Evolutionary conservation across 2,329 filamentous ascomycete genomes (phyloP).

Genomic region (Chrysosporium keratinophilum): DNA sequence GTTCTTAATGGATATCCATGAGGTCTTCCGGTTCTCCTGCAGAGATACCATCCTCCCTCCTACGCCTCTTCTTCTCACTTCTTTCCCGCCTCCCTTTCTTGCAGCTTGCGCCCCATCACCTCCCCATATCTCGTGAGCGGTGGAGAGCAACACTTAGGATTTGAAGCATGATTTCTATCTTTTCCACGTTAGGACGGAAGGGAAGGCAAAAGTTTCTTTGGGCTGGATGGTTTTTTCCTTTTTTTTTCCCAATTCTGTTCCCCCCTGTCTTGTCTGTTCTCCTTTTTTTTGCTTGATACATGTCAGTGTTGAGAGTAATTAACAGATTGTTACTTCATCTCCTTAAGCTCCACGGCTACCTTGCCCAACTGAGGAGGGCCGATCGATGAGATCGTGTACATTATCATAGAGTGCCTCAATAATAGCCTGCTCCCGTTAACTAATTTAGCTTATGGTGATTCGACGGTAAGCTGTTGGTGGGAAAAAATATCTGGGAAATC

Average conservation of each 20-base stretch:
- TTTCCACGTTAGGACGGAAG: conserved; percentile 13
- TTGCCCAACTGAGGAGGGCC: not conserved
- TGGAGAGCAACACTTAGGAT: conserved; percentile 7
- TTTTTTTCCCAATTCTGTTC: not conserved
- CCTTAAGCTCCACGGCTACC: not conserved
- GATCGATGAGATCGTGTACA: not conserved
- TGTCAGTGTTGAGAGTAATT: conserved; percentile 11
- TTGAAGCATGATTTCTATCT: conserved; percentile 14
- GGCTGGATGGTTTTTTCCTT: conserved; percentile 10
- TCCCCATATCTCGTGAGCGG: conserved; percentile 4
- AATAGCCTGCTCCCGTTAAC: no score
- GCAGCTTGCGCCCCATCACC: conserved; percentile 3
- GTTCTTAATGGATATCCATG: conserved; percentile 13
- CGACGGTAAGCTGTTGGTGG: no score
- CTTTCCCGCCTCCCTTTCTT: conserved; percentile 8
- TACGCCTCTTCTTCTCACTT: conserved; percentile 7
- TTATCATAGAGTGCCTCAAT: not conserved
- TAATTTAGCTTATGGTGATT: not conserved
- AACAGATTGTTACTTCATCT: conserved; percentile 10
- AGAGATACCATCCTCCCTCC: conserved; percentile 9
- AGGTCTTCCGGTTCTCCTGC: conserved; percentile 7
- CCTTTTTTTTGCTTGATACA: conserved; percentile 7
- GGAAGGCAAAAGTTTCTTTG: conserved; percentile 12
- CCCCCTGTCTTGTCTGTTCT: not conserved
- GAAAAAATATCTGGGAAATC: not conserved